Percentiles rank a stretch among this genome's conserved stretches.
phyloP scores from a whole-genome alignment of 148 eudicot species.

The Chenopodium quinoa region DNA sequence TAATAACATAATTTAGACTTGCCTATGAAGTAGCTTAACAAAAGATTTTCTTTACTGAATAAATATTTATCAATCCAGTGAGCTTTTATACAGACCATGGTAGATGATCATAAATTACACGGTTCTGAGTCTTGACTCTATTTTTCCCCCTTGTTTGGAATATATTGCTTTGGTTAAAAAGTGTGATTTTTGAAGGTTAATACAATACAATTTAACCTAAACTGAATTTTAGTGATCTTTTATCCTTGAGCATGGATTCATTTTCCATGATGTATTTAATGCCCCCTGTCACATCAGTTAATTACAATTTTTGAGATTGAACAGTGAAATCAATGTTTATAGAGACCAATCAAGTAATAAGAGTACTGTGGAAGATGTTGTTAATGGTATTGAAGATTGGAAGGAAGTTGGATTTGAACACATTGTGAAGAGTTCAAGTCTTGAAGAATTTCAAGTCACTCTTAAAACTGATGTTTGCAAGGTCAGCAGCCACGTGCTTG shows the following conservation, averaged over 20 bases:
- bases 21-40: neutral
- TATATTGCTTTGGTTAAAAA: neutral
- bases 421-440: constrained; percentile 90
- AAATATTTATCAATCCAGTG: neutral
- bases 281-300: constrained; percentile 31
- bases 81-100: neutral
- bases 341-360: constrained; percentile 87
- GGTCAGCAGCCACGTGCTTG: constrained; percentile 91
- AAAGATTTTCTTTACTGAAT: neutral
- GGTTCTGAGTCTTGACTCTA: too few species aligned
- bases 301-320: constrained; percentile 66
- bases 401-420: constrained; percentile 68
- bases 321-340: constrained; percentile 79
- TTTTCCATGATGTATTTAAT: constrained; percentile 14
- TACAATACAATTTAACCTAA: neutral
- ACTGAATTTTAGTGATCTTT: neutral
- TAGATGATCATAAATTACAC: too few species aligned
- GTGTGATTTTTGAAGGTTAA: neutral
- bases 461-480: constrained; percentile 70
- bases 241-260: neutral
- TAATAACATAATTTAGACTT: neutral
- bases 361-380: constrained; percentile 85
- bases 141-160: neutral
- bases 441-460: constrained; percentile 94
- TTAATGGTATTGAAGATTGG: constrained; percentile 79